A percentile compares a stretch with the other conserved stretches of the same genome.
Evolutionary conservation across 176 grass and related monocot genomes (phyloP).

Genomic region (Hsuehochloa calcarea): DNA sequence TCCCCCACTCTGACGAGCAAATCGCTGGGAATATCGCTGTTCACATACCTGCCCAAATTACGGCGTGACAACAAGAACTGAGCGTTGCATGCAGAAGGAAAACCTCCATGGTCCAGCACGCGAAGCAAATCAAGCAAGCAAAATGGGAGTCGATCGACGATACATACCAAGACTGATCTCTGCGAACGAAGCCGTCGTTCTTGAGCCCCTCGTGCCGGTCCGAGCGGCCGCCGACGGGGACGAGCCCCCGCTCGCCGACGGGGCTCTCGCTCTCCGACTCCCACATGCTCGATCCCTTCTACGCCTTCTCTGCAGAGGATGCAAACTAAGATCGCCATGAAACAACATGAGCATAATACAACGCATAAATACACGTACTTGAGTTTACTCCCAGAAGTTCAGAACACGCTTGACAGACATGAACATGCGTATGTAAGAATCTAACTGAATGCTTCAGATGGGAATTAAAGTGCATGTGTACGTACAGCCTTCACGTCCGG

Average conservation of each 20-base stretch:
- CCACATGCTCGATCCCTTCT: constrained; percentile 52
- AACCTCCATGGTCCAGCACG: not conserved
- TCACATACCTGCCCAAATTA: constrained; percentile 62
- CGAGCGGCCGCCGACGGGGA: constrained; percentile 46
- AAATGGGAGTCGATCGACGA: not conserved
- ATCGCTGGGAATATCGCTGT: constrained; percentile 95
- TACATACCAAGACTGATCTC: constrained; percentile 77
- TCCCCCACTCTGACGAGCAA: constrained; percentile 76
- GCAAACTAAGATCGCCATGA: not conserved
- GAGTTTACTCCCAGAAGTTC: not conserved
- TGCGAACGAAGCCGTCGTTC: constrained; percentile 69
- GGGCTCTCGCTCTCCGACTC: constrained; percentile 68
- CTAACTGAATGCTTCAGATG: not conserved
- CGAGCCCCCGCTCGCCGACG: constrained; percentile 56
- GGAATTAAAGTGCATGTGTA: not conserved
- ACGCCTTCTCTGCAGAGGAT: not conserved
- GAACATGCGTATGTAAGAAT: not conserved
- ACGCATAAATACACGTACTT: not conserved
- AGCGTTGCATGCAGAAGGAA: not conserved
- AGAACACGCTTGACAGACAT: not conserved
- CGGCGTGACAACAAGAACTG: not conserved
- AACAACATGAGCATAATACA: not conserved
- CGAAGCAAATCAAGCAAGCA: not conserved
- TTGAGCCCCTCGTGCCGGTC: constrained; percentile 58
- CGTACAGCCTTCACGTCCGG: not conserved